These are phyloP conservation scores for Ceratobasidium theobromae DNA, from an alignment of 1,284 basidiomycete species.

Conservation along the genomic window DNA sequence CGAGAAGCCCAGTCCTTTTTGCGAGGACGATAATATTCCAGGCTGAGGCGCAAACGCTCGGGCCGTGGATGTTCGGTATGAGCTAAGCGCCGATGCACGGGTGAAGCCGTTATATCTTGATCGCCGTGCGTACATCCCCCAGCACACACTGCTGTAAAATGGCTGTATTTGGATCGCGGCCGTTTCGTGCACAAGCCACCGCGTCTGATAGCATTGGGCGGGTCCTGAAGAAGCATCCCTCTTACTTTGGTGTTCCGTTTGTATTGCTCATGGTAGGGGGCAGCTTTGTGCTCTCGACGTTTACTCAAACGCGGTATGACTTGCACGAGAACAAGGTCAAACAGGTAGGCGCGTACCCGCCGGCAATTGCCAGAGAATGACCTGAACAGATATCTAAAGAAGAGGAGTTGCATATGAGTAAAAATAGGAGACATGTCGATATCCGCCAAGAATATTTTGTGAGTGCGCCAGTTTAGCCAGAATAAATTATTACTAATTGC, in stretches of 20 bases:
- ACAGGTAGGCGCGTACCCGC: constrained; percentile 48
- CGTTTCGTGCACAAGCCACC: constrained; percentile 1
- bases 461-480: constrained; percentile 45
- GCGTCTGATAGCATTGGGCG: constrained; percentile 2
- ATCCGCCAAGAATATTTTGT: constrained; percentile 96
- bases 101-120: neutral
- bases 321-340: constrained; percentile 78
- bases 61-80: neutral
- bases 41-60: neutral
- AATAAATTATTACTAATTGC: neutral
- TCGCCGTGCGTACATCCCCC: neutral
- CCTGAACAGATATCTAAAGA: constrained; percentile 67
- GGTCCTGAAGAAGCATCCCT: constrained; percentile 52
- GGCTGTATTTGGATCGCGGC: constrained; percentile 25
- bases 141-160: neutral
- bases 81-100: neutral
- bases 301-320: constrained; percentile 93
- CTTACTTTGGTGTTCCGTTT: constrained; percentile 86
- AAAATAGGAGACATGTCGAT: constrained; percentile 83
- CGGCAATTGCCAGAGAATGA: neutral
- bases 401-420: constrained; percentile 79
- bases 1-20: neutral
- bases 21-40: neutral
- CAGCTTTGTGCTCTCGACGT: constrained; percentile 79
- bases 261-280: constrained; percentile 81